Percentiles rank a stretch among this genome's conserved stretches.
phyloP scores from a whole-genome alignment of 345 rosid genomes.

The Dimocarpus longan region DNA sequence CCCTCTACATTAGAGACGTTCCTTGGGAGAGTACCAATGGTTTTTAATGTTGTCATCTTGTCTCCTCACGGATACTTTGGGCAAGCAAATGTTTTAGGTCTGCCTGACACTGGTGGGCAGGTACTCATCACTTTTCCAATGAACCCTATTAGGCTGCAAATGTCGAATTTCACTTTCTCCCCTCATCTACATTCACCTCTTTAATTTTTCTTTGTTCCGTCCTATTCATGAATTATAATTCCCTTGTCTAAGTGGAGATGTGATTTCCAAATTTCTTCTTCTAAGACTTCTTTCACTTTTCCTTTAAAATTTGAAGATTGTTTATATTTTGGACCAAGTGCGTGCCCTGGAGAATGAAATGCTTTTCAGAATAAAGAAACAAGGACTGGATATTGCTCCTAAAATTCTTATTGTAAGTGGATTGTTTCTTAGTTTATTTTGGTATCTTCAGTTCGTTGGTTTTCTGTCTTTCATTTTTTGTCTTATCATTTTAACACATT shows the following conservation, averaged over 20 bases:
- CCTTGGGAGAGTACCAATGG: constrained; percentile 95
- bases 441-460: background rate
- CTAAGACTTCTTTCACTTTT: constrained; percentile 9
- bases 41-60: constrained; percentile 89
- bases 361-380: constrained; percentile 81
- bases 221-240: background rate
- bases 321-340: constrained; percentile 96
- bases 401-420: constrained; percentile 80
- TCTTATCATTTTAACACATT: constrained; percentile 19
- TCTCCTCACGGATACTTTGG: constrained; percentile 98
- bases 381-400: constrained; percentile 85
- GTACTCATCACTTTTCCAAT: constrained; percentile 33
- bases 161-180: background rate
- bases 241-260: background rate
- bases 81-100: constrained; percentile 98
- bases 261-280: background rate
- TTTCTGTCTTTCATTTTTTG: background rate
- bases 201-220: background rate
- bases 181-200: background rate
- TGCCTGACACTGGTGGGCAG: constrained; percentile 99
- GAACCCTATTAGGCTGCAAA: background rate
- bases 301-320: constrained; percentile 55
- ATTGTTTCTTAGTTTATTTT: background rate
- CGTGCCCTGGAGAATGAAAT: constrained; percentile 94
- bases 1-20: constrained; percentile 88